A percentile compares a stretch with the other conserved stretches of the same genome.
These are phyloP conservation scores for Trichoderma lentiforme DNA, from an alignment of 2,329 filamentous ascomycete genomes.

Conservation along the genomic window DNA sequence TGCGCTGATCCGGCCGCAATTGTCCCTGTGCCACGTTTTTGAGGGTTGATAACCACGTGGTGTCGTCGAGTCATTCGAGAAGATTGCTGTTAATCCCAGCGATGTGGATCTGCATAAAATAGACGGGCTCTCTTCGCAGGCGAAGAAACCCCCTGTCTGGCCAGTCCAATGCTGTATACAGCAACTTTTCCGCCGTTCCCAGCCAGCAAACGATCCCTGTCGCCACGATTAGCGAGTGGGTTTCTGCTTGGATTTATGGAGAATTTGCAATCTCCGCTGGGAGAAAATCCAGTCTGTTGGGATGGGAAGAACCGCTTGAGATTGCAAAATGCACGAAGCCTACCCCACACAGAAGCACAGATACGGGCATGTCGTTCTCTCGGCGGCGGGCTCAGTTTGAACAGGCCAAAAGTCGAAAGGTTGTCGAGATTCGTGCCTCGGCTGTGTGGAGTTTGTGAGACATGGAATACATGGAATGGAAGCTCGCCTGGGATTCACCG, in stretches of 20 bases:
- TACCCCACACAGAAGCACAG: slow-evolving; percentile 1
- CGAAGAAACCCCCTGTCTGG: background rate
- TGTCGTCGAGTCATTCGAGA: background rate
- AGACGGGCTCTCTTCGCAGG: background rate
- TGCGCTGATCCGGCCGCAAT: background rate
- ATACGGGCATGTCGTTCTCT: background rate
- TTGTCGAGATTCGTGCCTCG: slow-evolving; percentile 2
- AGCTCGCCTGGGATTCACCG: background rate
- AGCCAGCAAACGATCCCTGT: background rate
- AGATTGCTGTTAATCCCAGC: background rate
- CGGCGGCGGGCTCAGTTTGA: background rate
- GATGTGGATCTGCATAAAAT: background rate
- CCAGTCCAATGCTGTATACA: background rate
- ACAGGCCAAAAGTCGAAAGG: background rate
- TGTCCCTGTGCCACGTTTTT: background rate
- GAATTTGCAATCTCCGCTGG: background rate
- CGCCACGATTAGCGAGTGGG: background rate
- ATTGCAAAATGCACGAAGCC: background rate
- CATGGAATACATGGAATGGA: background rate
- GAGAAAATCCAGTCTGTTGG: background rate
- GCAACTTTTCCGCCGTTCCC: background rate
- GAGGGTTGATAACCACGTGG: background rate
- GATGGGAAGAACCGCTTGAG: background rate
- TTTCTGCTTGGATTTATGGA: background rate
- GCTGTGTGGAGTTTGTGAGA: background rate